Base-by-base conservation (phyloP, 768 basidiomycete genomes). In the Dendrothele bispora region DNA sequence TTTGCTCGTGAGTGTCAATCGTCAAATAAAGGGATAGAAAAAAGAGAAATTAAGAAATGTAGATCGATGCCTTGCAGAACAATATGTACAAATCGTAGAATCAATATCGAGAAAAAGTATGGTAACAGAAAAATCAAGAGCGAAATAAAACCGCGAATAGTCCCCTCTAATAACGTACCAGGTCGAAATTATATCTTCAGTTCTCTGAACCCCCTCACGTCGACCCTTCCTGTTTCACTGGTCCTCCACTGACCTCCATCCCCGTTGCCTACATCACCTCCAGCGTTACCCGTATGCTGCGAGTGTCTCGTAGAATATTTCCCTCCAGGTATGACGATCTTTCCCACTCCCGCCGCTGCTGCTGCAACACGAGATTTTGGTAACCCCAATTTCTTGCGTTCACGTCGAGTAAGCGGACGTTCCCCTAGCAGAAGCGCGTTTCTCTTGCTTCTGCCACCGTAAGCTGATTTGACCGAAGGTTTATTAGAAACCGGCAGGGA, bases 291-390 rank as follows among this genome's bases (percentile, higher is more conserved):
- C 37, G 56, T 47, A 37, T 50, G 53, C 43, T 44, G 50, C 46
- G 45, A 38, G 48, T 41, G 38, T 35, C 52, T 47, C 58, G 54
- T 61, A 73, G 32, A 17, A 11, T 18, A 15, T 30, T 32, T 61
- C 18, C 87, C 84, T 4, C 85, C 83, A 0, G 88, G 86, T 48
- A 89, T 85, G 63, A 56, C 78, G 64, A 72, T 88, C 72, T 76
- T 85, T 29, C 86, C 86, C 34, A 77, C 75, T 56, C 48, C 74
- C 75, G 49, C 60, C 64, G 72, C 61, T 7, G 58, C 58, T 12
- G 66, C 56, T 4, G 62, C 69, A 7, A 68, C 28, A 4, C 78
- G 69, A 1, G 71, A 59, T 60, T 83, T 87, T 0, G 86, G 86
- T 35, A 90, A 61, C 2, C 85, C 84, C 10, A 84, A 70, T n/a